Evolutionary conservation across 2,329 filamentous ascomycete species (phyloP), one percentile per base, ranked within the genome.

Genomic region (Fusarium sp.): DNA sequence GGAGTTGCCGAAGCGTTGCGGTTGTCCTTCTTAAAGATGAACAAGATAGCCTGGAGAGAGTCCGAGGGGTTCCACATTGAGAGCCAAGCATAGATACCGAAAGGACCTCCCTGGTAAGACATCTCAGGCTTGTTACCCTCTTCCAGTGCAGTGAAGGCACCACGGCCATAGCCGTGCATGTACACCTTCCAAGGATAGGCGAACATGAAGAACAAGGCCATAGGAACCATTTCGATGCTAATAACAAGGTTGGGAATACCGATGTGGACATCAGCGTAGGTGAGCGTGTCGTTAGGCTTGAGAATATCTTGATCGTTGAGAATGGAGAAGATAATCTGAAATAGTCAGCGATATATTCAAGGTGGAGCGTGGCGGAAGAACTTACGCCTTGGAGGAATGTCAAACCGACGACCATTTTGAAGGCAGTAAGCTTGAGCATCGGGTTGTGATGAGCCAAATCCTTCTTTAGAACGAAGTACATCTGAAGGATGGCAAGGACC

Each of bases 111-210:
- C n/a, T 70, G 67, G 20, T 69, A 69, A 9, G 46, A 37, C 2
- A 48, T 42, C 9, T 49, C 33, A 1, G 42, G 62, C 5, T 20
- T 41, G 17, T 36, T 25, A 6, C 31, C 49, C 17, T 63, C 50
- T 4, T 68, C 40, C 15, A 67, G 27, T 23, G 42, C 50, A 33
- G 48, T 31, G 4, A 65, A 68, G 10, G 20, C 52, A 14, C 56
- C 65, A 0, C 46, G 54, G 11, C 65, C 50, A n/a, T 66, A 23
- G 1, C 33, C 41, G 17, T 60, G 29, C 21, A 31, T 52, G 11
- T 72, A 72, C 3, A 66, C 58, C n/a, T 53, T 54, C 70, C 70
- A 71, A 13, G 70, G 59, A 25, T 67, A 72, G 3, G 65, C 70
- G 4, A 40, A 61, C 11, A 50, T 42, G n/a, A 72, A 72, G 45